Evolutionary conservation across 106 monocot genomes (phyloP).

Genomic region (Platanthera zijinensis): DNA sequence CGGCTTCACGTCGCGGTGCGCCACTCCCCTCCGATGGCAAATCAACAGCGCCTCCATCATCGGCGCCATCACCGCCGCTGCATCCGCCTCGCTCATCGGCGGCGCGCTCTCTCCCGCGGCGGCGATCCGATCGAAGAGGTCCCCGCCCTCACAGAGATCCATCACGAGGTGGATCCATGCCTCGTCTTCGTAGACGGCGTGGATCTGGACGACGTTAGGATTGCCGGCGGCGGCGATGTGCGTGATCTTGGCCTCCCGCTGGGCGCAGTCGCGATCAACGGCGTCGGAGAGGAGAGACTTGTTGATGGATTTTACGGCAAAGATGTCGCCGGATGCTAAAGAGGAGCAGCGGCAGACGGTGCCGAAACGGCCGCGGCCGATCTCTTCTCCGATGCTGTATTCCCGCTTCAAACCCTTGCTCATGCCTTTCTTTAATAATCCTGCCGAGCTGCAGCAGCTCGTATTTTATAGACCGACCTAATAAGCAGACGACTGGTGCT

Average conservation of each 20-base stretch:
- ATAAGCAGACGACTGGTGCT: too few species aligned
- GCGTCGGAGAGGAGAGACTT: slow-evolving; percentile 42
- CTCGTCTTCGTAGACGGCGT: slow-evolving; percentile 60
- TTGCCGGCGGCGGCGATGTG: slow-evolving; percentile 42
- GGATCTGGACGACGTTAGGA: slow-evolving; percentile 45
- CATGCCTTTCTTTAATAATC: slow-evolving; percentile 20
- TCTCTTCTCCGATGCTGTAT: slow-evolving; percentile 53
- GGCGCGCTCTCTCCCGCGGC: slow-evolving; percentile 12
- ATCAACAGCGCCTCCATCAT: slow-evolving; percentile 57
- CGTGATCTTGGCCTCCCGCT: slow-evolving; percentile 52
- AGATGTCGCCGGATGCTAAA: slow-evolving; percentile 26
- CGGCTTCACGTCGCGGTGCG: slow-evolving; percentile 85
- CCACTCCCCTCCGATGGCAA: slow-evolving; percentile 74
- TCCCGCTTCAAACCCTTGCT: slow-evolving; percentile 36
- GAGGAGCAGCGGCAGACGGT: slow-evolving; percentile 48
- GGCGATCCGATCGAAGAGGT: slow-evolving; percentile 58
- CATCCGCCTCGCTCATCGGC: slow-evolving; percentile 47
- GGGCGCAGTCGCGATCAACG: slow-evolving; percentile 40
- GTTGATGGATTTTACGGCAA: slow-evolving; percentile 70
- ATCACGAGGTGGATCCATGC: slow-evolving; percentile 49
- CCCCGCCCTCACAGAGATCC: slow-evolving; percentile 52
- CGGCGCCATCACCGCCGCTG: slow-evolving; percentile 31
- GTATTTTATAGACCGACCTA: too few species aligned
- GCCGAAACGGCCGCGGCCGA: slow-evolving; percentile 84
- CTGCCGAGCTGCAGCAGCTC: too few species aligned